Percentiles rank a stretch among this genome's conserved stretches.
phyloP scores from a whole-genome alignment of 1,139 yeast species.

The Hanseniaspora uvarum region DNA sequence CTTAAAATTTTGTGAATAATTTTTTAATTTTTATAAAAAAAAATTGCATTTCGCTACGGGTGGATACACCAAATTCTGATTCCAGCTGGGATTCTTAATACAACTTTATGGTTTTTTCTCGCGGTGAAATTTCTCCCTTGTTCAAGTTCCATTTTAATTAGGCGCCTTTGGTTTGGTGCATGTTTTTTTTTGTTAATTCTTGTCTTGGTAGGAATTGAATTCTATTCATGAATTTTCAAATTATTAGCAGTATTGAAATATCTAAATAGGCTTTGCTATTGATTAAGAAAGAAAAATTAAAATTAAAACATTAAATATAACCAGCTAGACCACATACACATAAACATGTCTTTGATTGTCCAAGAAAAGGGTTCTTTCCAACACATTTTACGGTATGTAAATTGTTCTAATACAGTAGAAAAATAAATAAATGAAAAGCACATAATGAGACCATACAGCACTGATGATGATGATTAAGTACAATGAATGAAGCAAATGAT shows the following conservation, averaged over 20 bases:
- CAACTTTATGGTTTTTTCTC: too few species aligned
- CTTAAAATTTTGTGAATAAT: too few species aligned
- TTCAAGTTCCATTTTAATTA: not conserved
- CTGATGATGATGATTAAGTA: not conserved
- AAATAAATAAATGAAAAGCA: not conserved
- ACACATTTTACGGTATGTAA: constrained; percentile 98
- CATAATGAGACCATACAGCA: not conserved
- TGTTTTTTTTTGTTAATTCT: too few species aligned
- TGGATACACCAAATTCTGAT: not conserved
- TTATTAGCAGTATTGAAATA: too few species aligned
- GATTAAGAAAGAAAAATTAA: not conserved
- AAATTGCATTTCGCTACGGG: not conserved
- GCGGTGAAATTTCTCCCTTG: not conserved
- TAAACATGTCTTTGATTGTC: constrained; percentile 77
- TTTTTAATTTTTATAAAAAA: too few species aligned
- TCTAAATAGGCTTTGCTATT: too few species aligned
- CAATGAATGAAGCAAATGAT: not conserved
- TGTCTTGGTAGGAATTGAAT: not conserved
- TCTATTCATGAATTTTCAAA: too few species aligned
- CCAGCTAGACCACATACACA: constrained; percentile 18
- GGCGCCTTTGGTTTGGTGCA: not conserved
- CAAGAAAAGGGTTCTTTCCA: constrained; percentile 99
- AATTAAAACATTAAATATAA: constrained; percentile 32
- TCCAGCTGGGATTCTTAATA: not conserved
- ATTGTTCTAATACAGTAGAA: not conserved